Evolutionary conservation across 176 grass and related monocot genomes (phyloP).

Genomic region (Carex parvula): DNA sequence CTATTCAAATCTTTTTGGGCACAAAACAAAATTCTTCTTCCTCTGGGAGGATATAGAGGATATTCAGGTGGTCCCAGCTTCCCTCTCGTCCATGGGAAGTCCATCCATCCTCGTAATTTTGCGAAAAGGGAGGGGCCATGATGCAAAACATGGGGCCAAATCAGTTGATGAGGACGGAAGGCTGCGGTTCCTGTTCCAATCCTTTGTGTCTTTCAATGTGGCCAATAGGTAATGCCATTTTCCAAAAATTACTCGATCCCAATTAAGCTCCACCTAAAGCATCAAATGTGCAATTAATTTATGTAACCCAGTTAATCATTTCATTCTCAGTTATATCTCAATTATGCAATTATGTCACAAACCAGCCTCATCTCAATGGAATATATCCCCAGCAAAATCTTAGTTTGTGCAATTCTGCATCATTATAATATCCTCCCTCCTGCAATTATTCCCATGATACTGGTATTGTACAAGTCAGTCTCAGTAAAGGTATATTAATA

Average conservation of each 20-base stretch:
- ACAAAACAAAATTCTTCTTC: constrained; percentile 98
- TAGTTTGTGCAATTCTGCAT: neutral
- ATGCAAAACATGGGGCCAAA: constrained; percentile 86
- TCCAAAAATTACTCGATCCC: neutral
- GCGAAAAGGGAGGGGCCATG: constrained; percentile 68
- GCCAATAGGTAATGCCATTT: constrained; percentile 64
- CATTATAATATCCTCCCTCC: neutral
- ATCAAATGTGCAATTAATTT: neutral
- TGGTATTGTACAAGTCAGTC: neutral
- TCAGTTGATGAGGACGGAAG: constrained; percentile 67
- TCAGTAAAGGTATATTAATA: neutral
- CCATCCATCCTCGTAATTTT: constrained; percentile 72
- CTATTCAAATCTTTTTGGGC: constrained; percentile 83
- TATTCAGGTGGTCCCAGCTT: constrained; percentile 55
- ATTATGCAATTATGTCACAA: too few relatives aligned
- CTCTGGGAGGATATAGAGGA: constrained; percentile 99
- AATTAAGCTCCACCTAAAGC: neutral
- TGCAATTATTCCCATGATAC: neutral
- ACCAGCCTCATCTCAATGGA: neutral
- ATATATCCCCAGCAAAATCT: neutral
- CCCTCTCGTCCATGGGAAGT: constrained; percentile 76
- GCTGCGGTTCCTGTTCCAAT: constrained; percentile 87
- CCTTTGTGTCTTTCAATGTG: constrained; percentile 75
- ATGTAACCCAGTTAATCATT: too few relatives aligned
- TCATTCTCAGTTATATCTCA: too few relatives aligned